These are phyloP conservation scores for Nicotiana otophora DNA, from an alignment of 257 asterid species.

Conservation along the genomic window DNA sequence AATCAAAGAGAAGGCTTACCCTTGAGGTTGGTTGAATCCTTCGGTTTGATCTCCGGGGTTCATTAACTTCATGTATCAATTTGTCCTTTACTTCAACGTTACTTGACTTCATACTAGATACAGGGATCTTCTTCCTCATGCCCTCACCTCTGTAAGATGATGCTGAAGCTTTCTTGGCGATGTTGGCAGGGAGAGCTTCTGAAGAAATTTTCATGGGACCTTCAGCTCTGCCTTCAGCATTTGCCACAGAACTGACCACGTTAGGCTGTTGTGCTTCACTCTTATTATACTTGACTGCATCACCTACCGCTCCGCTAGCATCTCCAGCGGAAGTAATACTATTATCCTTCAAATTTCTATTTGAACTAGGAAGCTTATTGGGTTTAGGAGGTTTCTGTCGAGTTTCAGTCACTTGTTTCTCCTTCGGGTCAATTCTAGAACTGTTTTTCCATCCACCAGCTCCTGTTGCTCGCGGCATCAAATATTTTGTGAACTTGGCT, in stretches of 20 bases:
- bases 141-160: constrained; percentile 41
- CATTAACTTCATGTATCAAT: constrained; percentile 38
- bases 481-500: constrained; percentile 44
- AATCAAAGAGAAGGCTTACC: constrained; percentile 64
- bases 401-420: constrained; percentile 48
- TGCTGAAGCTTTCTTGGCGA: constrained; percentile 40
- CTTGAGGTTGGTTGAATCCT: constrained; percentile 95
- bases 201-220: constrained; percentile 43
- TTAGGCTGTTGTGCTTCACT: constrained; percentile 43
- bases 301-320: constrained; percentile 24
- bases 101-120: constrained; percentile 37
- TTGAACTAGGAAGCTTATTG: constrained; percentile 62
- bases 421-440: constrained; percentile 55
- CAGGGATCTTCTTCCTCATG: constrained; percentile 45
- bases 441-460: constrained; percentile 44
- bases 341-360: constrained; percentile 56
- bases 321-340: constrained; percentile 31
- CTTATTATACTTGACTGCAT: constrained; percentile 39
- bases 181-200: constrained; percentile 33
- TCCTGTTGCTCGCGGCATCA: constrained; percentile 59
- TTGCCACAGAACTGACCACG: constrained; percentile 32
- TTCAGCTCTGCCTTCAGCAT: constrained; percentile 43
- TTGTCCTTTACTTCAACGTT: constrained; percentile 42
- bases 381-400: constrained; percentile 41
- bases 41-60: constrained; percentile 95